A percentile compares a stretch with the other conserved stretches of the same genome.
phyloP scores from a whole-genome alignment of 768 basidiomycete genomes.

The Grammothele lineata region DNA sequence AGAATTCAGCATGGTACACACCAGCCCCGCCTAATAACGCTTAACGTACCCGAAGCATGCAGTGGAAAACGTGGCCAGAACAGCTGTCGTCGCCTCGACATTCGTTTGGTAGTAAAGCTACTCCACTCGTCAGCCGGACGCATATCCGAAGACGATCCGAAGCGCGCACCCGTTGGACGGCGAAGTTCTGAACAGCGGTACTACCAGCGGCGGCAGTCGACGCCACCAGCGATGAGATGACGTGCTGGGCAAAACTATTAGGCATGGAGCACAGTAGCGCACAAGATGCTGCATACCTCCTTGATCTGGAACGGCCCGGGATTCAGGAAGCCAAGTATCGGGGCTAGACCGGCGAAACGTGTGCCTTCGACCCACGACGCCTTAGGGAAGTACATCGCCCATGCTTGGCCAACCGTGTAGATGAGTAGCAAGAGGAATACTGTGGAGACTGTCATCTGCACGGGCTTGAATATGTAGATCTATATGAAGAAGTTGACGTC shows the following conservation, averaged over 20 bases:
- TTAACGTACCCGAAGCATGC: constrained; percentile 56
- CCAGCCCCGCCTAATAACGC: too few relatives aligned
- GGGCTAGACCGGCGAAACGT: constrained; percentile 36
- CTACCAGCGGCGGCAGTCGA: constrained; percentile 52
- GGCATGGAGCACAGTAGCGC: constrained; percentile 12
- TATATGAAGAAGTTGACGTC: constrained; percentile 16
- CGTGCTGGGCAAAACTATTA: constrained; percentile 39
- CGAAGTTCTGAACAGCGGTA: constrained; percentile 55
- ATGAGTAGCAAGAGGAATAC: constrained; percentile 55
- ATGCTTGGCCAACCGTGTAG: constrained; percentile 47
- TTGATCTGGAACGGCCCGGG: constrained; percentile 56
- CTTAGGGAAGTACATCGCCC: constrained; percentile 45
- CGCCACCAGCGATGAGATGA: constrained; percentile 50
- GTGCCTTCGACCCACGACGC: constrained; percentile 41
- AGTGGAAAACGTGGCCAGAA: constrained; percentile 61
- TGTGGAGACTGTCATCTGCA: constrained; percentile 45
- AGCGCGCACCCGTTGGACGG: constrained; percentile 47
- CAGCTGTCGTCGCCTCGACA: constrained; percentile 49
- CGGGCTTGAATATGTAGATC: constrained; percentile 61
- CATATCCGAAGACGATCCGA: background rate
- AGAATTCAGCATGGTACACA: too few relatives aligned
- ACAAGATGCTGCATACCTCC: constrained; percentile 45
- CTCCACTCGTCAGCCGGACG: too few relatives aligned
- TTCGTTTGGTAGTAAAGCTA: constrained; percentile 59
- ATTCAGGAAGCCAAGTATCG: constrained; percentile 45